Base-by-base conservation (phyloP, 805 yeast species). In the Yamadazyma nakazawae region DNA sequence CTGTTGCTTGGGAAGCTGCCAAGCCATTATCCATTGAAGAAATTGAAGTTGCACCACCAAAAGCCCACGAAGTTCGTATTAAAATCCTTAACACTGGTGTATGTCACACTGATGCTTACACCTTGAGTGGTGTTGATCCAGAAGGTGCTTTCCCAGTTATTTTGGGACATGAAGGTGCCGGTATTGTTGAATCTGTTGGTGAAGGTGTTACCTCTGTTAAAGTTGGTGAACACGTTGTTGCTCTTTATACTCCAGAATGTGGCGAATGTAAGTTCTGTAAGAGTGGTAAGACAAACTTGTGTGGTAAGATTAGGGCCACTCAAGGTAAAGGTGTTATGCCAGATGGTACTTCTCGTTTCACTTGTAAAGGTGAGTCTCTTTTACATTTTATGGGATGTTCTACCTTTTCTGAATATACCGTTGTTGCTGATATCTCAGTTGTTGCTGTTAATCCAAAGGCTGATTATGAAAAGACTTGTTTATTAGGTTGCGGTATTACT, bases 321-420 rank as follows among this genome's bases (percentile, higher is more conserved):
- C 99, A 94, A 68, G 98, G 99, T 66, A 85, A 88, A 63, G 99
- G 99, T 67, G 85, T 92, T 49, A 87, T 94, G 97, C 99, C 99
- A 52, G 99, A 94, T 65, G 99, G 98, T 17, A 92, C 99, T 42
- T 68, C 87, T 38, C 82, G 99, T 68, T 92, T 94, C 76, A 81
- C 78, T 54, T 82, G 86, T 64, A 82, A 84, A 61, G 99, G 99
- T 56, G 79, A 94, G 72, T 79, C 82, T 37, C 69, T 94, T 46
- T 76, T 82, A 59, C 98, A 94, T 70, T 94, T 88, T 68, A 94
- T 94, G 99, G 99, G 99, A 42, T 88, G 96, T 68, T 92, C 98
- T 31, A 87, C 97, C 25, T 94, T 94, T 70, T 83, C 97, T 34
- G 96, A 94, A 74, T 94, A 94, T 68, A 92, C 99, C 12, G 99